Conservation (phyloP, 331 rosid species). For the Acacia concinna region DNA sequence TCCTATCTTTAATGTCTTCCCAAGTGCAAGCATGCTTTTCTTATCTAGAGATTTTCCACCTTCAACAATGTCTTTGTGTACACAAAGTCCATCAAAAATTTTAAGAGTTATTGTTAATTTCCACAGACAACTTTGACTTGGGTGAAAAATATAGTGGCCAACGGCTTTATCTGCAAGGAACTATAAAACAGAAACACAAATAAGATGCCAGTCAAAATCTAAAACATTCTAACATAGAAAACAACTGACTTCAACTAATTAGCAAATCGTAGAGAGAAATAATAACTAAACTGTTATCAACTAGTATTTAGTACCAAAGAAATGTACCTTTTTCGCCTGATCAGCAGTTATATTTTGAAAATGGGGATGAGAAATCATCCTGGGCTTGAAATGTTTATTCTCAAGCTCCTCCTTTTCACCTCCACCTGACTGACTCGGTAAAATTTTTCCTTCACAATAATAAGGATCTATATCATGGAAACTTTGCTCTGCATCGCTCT, state of each 20-base stretch:
- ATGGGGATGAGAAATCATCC: conserved; percentile 43
- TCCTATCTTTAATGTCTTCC: conserved; percentile 47
- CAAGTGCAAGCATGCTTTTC: conserved; percentile 43
- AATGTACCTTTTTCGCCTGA: conserved; percentile 44
- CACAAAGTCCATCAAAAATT: conserved; percentile 37
- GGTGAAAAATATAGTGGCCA: conserved; percentile 54
- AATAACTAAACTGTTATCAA: conserved; percentile 13
- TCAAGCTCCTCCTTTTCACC: conserved; percentile 24
- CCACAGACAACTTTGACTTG: conserved; percentile 41
- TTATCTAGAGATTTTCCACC: conserved; percentile 38
- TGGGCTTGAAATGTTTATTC: conserved; percentile 33
- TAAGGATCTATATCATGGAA: conserved; percentile 43
- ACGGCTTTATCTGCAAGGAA: conserved; percentile 48
- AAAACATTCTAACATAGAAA: conserved; percentile 17
- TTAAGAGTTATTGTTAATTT: conserved; percentile 45
- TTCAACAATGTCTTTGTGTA: conserved; percentile 49
- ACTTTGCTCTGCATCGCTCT: conserved; percentile 28
- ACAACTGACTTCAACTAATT: conserved; percentile 10
- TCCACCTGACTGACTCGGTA: conserved; percentile 20
- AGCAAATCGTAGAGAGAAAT: neutral
- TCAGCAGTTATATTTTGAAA: conserved; percentile 46
- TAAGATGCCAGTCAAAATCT: conserved; percentile 12
- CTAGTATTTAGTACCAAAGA: conserved; percentile 12
- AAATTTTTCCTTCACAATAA: conserved; percentile 32
- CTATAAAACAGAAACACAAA: conserved; percentile 32